These are phyloP conservation scores for Colletotrichum brevisporum DNA, from an alignment of 2,329 filamentous ascomycete species.

Conservation along the genomic window DNA sequence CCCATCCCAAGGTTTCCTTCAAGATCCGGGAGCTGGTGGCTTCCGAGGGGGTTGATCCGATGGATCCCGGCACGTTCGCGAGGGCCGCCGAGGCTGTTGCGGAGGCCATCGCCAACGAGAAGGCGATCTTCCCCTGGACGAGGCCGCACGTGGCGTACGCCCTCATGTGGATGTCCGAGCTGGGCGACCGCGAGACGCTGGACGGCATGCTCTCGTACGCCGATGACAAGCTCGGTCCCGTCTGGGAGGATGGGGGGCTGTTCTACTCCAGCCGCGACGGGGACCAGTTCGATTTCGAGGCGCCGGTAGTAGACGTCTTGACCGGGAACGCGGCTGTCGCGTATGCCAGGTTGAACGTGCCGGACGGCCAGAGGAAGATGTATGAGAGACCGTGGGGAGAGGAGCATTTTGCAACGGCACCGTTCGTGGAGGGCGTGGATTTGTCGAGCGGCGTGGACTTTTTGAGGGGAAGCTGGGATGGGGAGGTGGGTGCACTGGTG, in stretches of 20 bases:
- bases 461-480: conserved; percentile 14
- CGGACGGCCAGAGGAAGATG: conserved; percentile 52
- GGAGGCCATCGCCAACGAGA: background rate
- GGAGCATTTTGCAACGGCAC: conserved; percentile 33
- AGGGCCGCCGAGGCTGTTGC: background rate
- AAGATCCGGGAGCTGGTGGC: conserved; percentile 2
- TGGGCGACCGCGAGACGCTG: conserved; percentile 43
- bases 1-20: background rate
- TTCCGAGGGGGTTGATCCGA: background rate
- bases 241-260: conserved; percentile 52
- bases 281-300: conserved; percentile 41
- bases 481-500: background rate
- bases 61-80: conserved; percentile 3
- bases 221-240: conserved; percentile 46
- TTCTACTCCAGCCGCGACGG: conserved; percentile 50
- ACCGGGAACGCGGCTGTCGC: conserved; percentile 53
- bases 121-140: conserved; percentile 1
- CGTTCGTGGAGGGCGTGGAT: conserved; percentile 5
- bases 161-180: conserved; percentile 51
- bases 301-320: conserved; percentile 51
- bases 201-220: conserved; percentile 47
- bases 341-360: conserved; percentile 53
- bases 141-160: conserved; percentile 46
- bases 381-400: conserved; percentile 50
- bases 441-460: conserved; percentile 8